These are phyloP conservation scores for Amaranthus cruentus DNA, from an alignment of 148 eudicot genomes.

Conservation along the genomic window DNA sequence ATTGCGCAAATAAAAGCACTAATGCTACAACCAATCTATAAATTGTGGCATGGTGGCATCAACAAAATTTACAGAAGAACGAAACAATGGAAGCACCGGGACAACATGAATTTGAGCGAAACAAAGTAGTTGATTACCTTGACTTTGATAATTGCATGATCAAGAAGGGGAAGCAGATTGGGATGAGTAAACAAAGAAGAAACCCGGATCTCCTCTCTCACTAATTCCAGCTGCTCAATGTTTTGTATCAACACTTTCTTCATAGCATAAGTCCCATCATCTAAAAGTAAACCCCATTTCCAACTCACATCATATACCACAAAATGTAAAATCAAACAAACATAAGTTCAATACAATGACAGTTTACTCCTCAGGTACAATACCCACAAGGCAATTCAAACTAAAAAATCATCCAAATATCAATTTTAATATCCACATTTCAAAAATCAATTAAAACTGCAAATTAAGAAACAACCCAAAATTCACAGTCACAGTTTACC, in stretches of 20 bases:
- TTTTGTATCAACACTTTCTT: slow-evolving; percentile 94
- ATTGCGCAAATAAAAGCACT: slow-evolving; percentile 1
- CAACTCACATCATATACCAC: slow-evolving; percentile 14
- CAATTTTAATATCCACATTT: not conserved
- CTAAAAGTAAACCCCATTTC: slow-evolving; percentile 40
- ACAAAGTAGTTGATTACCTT: slow-evolving; percentile 50
- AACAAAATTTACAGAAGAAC: too few relatives aligned
- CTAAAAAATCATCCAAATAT: not conserved
- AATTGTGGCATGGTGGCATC: too few relatives aligned
- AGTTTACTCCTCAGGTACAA: not conserved
- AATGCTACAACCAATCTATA: too few relatives aligned
- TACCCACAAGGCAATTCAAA: not conserved
- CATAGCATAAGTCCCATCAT: slow-evolving; percentile 98
- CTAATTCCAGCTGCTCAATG: slow-evolving; percentile 85
- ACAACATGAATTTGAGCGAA: too few relatives aligned
- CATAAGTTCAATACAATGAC: not conserved
- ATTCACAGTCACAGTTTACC: too few relatives aligned
- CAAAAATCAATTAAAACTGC: too few relatives aligned
- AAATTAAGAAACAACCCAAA: too few relatives aligned
- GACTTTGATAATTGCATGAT: slow-evolving; percentile 88
- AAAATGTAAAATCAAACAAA: not conserved
- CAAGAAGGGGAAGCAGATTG: slow-evolving; percentile 91
- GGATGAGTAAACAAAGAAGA: slow-evolving; percentile 90
- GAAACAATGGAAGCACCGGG: too few relatives aligned
- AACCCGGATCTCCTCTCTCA: slow-evolving; percentile 94